A percentile compares a stretch with the other conserved stretches of the same genome.
phyloP scores from a whole-genome alignment of 2,329 filamentous ascomycete species.

The Botrytis fabae region DNA sequence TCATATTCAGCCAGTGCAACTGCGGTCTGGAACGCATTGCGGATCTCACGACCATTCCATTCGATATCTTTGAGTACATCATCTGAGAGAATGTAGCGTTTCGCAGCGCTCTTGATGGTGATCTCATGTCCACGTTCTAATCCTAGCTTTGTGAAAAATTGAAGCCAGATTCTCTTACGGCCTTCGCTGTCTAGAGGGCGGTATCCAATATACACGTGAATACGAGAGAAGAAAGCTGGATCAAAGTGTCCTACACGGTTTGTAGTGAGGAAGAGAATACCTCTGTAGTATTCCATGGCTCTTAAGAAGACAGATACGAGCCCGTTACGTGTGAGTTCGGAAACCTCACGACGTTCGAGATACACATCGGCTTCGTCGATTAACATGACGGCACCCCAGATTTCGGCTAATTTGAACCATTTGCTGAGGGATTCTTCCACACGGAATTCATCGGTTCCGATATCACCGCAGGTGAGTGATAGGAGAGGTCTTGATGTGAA shows the following conservation, averaged over 20 bases:
- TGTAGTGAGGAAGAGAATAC: constrained; percentile 48
- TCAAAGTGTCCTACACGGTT: constrained; percentile 46
- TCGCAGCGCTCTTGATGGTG: constrained; percentile 24
- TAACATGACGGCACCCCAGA: constrained; percentile 53
- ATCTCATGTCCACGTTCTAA: constrained; percentile 29
- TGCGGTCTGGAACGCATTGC: constrained; percentile 37
- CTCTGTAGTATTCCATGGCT: constrained; percentile 45
- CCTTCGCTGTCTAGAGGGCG: constrained; percentile 33
- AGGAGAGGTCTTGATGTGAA: constrained; percentile 33
- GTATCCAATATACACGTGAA: constrained; percentile 43
- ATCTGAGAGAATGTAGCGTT: constrained; percentile 30
- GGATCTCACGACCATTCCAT: constrained; percentile 38
- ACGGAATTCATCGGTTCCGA: constrained; percentile 48
- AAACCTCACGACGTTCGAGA: constrained; percentile 40
- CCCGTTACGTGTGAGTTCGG: constrained; percentile 41
- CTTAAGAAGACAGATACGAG: constrained; percentile 45
- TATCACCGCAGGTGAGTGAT: constrained; percentile 47
- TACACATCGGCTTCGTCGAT: constrained; percentile 57
- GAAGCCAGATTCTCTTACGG: constrained; percentile 39
- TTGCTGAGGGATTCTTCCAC: constrained; percentile 51
- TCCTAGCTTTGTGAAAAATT: constrained; percentile 32
- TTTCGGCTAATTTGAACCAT: constrained; percentile 50
- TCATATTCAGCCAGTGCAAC: constrained; percentile 35
- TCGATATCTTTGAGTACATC: constrained; percentile 29
- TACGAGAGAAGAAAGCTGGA: constrained; percentile 44